These are phyloP conservation scores for Sanghuangporus weigelae DNA, from an alignment of 1,284 basidiomycete species.

Conservation along the genomic window DNA sequence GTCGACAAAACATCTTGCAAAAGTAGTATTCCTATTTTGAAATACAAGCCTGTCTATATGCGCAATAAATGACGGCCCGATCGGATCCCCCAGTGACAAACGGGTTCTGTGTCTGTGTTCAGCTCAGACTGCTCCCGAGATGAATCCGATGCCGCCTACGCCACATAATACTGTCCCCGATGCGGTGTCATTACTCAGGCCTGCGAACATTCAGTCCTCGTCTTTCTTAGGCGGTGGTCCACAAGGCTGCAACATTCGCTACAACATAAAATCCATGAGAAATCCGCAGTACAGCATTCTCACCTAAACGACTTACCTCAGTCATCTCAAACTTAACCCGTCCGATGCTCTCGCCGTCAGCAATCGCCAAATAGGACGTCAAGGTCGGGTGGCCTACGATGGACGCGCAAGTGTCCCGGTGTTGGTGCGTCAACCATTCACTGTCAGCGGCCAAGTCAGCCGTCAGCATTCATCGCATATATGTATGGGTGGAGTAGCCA, in stretches of 20 bases:
- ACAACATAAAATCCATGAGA: constrained; percentile 14
- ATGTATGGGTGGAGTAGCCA: not conserved
- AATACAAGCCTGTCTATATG: constrained; percentile 16
- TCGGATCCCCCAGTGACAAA: not conserved
- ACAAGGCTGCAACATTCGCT: constrained; percentile 99
- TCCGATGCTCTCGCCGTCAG: constrained; percentile 89
- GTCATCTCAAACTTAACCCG: constrained; percentile 93
- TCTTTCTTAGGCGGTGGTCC: constrained; percentile 93
- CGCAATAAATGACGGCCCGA: constrained; percentile 8
- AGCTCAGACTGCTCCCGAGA: not conserved
- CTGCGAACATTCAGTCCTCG: constrained; percentile 49
- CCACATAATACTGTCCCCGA: not conserved
- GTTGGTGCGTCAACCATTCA: constrained; percentile 97
- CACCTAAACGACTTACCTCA: constrained; percentile 61
- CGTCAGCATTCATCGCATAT: not conserved
- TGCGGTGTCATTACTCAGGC: not conserved
- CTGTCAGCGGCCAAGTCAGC: constrained; percentile 36
- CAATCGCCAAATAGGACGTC: constrained; percentile 83
- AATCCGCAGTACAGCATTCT: constrained; percentile 1
- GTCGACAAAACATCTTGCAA: not conserved
- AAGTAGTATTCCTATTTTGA: not conserved
- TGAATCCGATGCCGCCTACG: not conserved
- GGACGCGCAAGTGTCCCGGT: constrained; percentile 88
- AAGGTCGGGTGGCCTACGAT: constrained; percentile 90
- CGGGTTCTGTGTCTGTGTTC: not conserved